Percentiles rank a stretch among this genome's conserved stretches.
phyloP scores from a whole-genome alignment of 2,329 filamentous ascomycete genomes.

The Cercospora nicotianae region DNA sequence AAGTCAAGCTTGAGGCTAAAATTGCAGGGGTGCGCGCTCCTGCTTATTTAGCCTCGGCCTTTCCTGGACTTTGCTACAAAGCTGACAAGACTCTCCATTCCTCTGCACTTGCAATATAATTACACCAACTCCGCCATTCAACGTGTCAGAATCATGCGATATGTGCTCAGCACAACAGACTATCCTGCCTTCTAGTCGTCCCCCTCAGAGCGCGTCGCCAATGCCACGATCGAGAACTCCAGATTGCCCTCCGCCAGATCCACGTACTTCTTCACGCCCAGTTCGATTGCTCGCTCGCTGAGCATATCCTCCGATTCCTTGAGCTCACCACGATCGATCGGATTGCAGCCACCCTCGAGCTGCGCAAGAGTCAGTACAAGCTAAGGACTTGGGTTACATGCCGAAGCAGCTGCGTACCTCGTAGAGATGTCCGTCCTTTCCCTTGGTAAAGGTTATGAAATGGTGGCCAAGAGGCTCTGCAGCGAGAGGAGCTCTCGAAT shows the following conservation, averaged over 20 bases:
- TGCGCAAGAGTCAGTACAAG: not conserved
- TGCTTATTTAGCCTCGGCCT: conserved; percentile 4
- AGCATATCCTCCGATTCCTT: conserved; percentile 47
- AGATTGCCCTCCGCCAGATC: conserved; percentile 42
- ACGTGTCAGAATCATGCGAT: not conserved
- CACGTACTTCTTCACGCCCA: conserved; percentile 45
- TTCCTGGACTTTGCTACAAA: not conserved
- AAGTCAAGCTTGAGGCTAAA: not conserved
- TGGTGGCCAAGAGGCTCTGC: conserved; percentile 42
- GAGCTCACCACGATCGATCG: conserved; percentile 46
- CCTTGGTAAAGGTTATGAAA: conserved; percentile 52
- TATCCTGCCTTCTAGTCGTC: not conserved
- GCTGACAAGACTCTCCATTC: not conserved
- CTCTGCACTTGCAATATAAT: not conserved
- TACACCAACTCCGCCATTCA: not conserved
- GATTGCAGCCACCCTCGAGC: conserved; percentile 45
- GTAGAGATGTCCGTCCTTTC: conserved; percentile 48
- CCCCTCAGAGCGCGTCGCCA: conserved; percentile 34
- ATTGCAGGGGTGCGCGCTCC: not conserved
- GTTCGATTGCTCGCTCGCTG: conserved; percentile 44
- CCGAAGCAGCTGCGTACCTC: conserved; percentile 39
- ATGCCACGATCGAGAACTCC: conserved; percentile 48
- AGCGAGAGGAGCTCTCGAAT: conserved; percentile 39
- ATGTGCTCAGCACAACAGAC: not conserved
- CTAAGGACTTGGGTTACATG: not conserved